A percentile compares a stretch with the other conserved stretches of the same genome.
Conservation (phyloP, 1,284 basidiomycete species). For the Moesziomyces sp. region DNA sequence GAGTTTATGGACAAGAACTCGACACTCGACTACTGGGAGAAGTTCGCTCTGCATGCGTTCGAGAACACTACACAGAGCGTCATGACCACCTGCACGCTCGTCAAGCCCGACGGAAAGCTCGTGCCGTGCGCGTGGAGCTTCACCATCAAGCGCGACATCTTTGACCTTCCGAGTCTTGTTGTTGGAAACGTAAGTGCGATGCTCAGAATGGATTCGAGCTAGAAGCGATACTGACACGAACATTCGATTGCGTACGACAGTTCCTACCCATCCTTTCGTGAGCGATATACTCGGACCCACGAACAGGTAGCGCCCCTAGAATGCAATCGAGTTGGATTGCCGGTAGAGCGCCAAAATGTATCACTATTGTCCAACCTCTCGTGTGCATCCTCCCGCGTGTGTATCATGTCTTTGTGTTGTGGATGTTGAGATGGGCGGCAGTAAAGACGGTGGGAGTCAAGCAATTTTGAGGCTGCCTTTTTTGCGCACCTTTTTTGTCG, state of each 20-base stretch:
- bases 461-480: background rate
- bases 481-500: background rate
- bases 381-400: background rate
- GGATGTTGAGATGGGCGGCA: background rate
- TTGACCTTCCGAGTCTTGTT: slow-evolving; percentile 62
- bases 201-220: background rate
- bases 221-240: background rate
- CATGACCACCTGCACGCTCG: slow-evolving; percentile 60
- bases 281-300: background rate
- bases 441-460: background rate
- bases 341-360: background rate
- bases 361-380: background rate
- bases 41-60: slow-evolving; percentile 66
- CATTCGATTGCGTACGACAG: slow-evolving; percentile 1
- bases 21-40: slow-evolving; percentile 66
- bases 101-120: slow-evolving; percentile 57
- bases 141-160: slow-evolving; percentile 66
- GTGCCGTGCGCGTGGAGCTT: slow-evolving; percentile 66
- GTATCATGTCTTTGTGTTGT: background rate
- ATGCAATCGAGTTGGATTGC: too few relatives aligned
- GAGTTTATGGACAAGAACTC: slow-evolving; percentile 66
- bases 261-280: slow-evolving; percentile 37
- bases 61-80: slow-evolving; percentile 66
- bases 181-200: slow-evolving; percentile 52
- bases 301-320: too few relatives aligned